phyloP scores from a whole-genome alignment of 192 early-diverging fungal genomes.

The Diversispora eburnea region DNA sequence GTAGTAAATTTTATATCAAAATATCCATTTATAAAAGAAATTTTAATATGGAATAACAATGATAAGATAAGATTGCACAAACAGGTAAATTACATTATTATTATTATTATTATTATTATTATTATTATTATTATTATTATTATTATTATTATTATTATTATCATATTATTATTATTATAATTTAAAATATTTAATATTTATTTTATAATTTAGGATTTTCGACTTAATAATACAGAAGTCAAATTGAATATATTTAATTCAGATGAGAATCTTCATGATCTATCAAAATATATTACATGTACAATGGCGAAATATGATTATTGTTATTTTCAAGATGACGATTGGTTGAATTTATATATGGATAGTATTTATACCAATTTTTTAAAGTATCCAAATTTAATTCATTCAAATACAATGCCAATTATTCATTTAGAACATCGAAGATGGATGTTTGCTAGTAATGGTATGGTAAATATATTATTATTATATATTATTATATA shows the following conservation, averaged over 20 bases:
- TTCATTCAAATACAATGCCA: conserved; percentile 53
- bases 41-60: conserved; percentile 53
- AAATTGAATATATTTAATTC: conserved; percentile 44
- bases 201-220: conserved; percentile 30
- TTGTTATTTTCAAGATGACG: conserved; percentile 60
- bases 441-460: conserved; percentile 52
- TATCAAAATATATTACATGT: conserved; percentile 54
- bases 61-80: conserved; percentile 20
- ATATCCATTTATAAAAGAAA: conserved; percentile 55
- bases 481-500: background rate
- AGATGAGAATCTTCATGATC: conserved; percentile 47
- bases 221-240: conserved; percentile 27
- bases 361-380: conserved; percentile 59
- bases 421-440: conserved; percentile 45
- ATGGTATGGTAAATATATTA: conserved; percentile 33
- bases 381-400: conserved; percentile 45
- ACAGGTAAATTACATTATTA: too few relatives aligned
- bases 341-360: conserved; percentile 52
- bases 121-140: too few relatives aligned
- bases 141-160: too few relatives aligned
- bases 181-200: background rate
- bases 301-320: conserved; percentile 47
- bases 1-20: conserved; percentile 46
- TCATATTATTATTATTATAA: too few relatives aligned
- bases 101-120: too few relatives aligned